Evolutionary conservation across 441 rosid genomes (phyloP), one percentile per base, ranked within the genome.

Genomic region (Adansonia madagascariensis): DNA sequence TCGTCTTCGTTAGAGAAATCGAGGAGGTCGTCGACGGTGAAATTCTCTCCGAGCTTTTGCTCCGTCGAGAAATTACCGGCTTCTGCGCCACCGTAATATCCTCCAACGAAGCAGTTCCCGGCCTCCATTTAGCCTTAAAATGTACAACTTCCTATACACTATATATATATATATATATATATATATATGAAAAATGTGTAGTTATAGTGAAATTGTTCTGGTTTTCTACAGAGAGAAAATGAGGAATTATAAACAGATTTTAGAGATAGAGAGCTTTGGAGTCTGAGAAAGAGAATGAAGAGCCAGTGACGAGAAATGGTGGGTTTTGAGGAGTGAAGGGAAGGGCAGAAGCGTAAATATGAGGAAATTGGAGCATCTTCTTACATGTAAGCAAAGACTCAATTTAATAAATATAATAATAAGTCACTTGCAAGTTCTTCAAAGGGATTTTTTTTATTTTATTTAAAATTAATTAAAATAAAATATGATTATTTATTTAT

Each of bases 21-120:
- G 6, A 91, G 83, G 71, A 91, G 92, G 81, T 91, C 92, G 60
- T 91, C 92, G 5, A 91, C 82, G 15, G 78, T 83, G 85, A 89
- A 91, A 44, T 84, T 86, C 43, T 85, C 91, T 4, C 78, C 68
- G 3, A 75, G 22, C 65, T 85, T 85, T 68, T 79, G 86, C 31
- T 86, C 90, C 49, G 84, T 64, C 14, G 78, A 83, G 82, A 81
- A 85, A 6, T 82, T 82, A 17, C 75, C 65, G 4, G 73, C 53
- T 0, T 80, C 61, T 22, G 7, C 61, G n/a, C 79, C 75, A 41
- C 80, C 53, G 74, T 44, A 86, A 82, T 82, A 86, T 12, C 88
- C 84, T 8, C 84, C 88, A 52, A 71, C 49, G 80, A 80, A 85
- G 74, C 59, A 85, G 53, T 79, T 84, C 14, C 87, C 82, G 35